A percentile compares a stretch with the other conserved stretches of the same genome.
Conservation (phyloP, 2,329 filamentous ascomycete genomes). For the Phoma herbarum region DNA sequence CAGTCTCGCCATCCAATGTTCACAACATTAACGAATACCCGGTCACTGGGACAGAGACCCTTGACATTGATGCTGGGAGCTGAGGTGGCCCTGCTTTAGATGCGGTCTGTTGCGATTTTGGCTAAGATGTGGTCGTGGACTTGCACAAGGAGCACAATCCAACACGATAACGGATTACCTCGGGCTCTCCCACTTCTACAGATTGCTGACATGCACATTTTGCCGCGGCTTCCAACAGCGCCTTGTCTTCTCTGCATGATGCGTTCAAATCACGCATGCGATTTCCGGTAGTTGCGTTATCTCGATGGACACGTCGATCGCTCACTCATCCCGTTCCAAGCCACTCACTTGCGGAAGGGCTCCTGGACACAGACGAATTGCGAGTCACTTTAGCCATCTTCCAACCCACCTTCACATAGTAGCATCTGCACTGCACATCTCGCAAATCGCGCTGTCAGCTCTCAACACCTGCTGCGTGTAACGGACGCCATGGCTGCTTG, state of each 20-base stretch:
- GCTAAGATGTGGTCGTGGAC: constrained; percentile 3
- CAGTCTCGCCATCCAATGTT: neutral
- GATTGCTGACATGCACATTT: constrained; percentile 2
- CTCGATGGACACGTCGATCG: neutral
- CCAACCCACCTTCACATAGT: neutral
- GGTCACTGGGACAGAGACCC: constrained; percentile 15
- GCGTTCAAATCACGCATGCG: neutral
- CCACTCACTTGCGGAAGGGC: neutral
- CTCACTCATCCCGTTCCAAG: neutral
- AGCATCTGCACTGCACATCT: neutral
- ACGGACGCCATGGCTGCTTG: neutral
- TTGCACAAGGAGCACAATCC: constrained; percentile 11
- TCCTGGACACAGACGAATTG: neutral
- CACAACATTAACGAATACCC: constrained; percentile 16
- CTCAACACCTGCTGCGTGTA: neutral
- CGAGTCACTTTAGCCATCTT: neutral
- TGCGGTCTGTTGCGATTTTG: constrained; percentile 11
- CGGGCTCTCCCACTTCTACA: constrained; percentile 7
- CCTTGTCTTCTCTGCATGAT: neutral
- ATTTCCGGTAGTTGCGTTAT: constrained; percentile 1
- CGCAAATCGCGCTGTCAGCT: neutral
- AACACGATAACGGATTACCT: constrained; percentile 22
- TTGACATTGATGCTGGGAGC: constrained; percentile 5
- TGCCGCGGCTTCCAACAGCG: neutral
- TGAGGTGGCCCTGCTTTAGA: constrained; percentile 5